phyloP scores from a whole-genome alignment of 768 basidiomycete species.

The Macrolepiota dolichaula region DNA sequence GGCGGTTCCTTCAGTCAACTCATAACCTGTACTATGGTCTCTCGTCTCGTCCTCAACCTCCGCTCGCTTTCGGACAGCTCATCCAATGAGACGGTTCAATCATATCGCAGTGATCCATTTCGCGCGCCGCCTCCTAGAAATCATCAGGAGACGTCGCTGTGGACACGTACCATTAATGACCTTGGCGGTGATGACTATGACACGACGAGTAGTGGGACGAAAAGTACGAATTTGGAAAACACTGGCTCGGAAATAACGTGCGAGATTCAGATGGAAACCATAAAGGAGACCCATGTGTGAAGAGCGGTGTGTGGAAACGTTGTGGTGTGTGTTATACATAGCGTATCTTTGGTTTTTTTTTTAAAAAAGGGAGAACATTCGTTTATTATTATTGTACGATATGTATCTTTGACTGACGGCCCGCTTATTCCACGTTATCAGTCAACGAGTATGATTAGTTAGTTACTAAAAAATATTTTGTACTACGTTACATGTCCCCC shows the following conservation, averaged over 20 bases:
- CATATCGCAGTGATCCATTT: background rate
- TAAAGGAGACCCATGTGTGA: background rate
- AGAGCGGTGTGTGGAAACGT: no score
- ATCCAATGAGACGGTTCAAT: background rate
- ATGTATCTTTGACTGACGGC: no score
- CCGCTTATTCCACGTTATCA: no score
- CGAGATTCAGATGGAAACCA: background rate
- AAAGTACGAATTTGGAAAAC: background rate
- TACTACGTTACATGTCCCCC: no score
- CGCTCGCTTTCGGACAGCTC: slow-evolving; percentile 15
- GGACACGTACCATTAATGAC: background rate
- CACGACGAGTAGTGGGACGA: background rate
- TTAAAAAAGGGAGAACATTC: no score
- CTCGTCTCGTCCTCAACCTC: slow-evolving; percentile 28
- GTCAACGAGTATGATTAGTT: no score
- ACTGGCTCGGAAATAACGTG: background rate
- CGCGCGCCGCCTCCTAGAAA: background rate
- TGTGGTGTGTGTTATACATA: no score
- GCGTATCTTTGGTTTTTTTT: no score
- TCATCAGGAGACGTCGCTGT: background rate
- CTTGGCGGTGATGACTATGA: background rate
- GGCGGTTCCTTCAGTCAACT: slow-evolving; percentile 29
- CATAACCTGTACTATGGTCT: slow-evolving; percentile 25
- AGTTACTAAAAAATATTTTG: no score
- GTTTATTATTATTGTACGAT: no score